phyloP scores from a whole-genome alignment of 768 basidiomycete species.

The Lepiota venenata region DNA sequence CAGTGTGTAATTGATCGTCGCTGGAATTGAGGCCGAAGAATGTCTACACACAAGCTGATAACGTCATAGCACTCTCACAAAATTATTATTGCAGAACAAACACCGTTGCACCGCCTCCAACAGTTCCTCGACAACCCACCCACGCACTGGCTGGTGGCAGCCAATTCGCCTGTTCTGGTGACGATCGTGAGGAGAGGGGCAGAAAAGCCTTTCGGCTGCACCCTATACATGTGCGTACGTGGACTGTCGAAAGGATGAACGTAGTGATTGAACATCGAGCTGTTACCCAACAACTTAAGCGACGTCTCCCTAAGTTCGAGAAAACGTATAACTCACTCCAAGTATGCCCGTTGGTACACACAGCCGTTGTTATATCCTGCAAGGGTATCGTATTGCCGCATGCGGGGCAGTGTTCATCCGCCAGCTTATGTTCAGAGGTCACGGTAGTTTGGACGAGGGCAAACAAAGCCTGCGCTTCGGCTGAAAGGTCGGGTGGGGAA shows the following conservation, averaged over 20 bases:
- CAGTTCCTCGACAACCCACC: slow-evolving; percentile 65
- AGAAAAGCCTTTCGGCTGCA: slow-evolving; percentile 80
- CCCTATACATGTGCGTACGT: slow-evolving; percentile 76
- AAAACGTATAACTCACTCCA: slow-evolving; percentile 55
- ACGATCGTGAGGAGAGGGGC: slow-evolving; percentile 40
- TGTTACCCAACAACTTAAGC: slow-evolving; percentile 24
- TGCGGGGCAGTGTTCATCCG: slow-evolving; percentile 72
- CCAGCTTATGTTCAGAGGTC: slow-evolving; percentile 24
- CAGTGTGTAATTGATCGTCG: neutral
- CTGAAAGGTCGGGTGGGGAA: slow-evolving; percentile 35
- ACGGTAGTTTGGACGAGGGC: slow-evolving; percentile 21
- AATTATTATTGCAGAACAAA: slow-evolving; percentile 66
- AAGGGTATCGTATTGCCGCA: slow-evolving; percentile 61
- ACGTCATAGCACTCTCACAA: slow-evolving; percentile 49
- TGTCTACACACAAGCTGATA: neutral
- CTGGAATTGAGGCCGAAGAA: neutral
- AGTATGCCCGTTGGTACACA: slow-evolving; percentile 67
- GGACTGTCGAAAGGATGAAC: slow-evolving; percentile 74
- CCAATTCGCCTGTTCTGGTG: slow-evolving; percentile 32
- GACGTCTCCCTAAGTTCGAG: slow-evolving; percentile 13
- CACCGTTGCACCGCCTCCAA: slow-evolving; percentile 66
- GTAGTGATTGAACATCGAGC: slow-evolving; percentile 81
- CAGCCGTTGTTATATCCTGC: slow-evolving; percentile 54
- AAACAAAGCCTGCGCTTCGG: slow-evolving; percentile 32
- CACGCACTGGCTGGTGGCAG: slow-evolving; percentile 45